Evolutionary conservation across 2,329 filamentous ascomycete genomes (phyloP).

Genomic region (Penicillium verrucosum): DNA sequence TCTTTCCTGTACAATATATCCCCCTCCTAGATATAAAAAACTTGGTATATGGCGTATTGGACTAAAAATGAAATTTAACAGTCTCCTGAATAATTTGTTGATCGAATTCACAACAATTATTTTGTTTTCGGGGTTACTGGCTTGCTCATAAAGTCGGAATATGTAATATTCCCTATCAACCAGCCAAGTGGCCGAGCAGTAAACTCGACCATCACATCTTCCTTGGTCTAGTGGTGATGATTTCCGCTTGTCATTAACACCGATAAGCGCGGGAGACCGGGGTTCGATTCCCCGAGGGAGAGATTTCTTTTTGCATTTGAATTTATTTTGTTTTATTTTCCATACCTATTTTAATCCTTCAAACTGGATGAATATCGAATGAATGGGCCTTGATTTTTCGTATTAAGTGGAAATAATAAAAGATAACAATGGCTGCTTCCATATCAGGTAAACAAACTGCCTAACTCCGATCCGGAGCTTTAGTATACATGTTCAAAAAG

Average conservation of each 20-base stretch:
- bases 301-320: slow-evolving; percentile 25
- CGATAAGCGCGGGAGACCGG: slow-evolving; percentile 37
- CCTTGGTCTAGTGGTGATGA: slow-evolving; percentile 42
- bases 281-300: slow-evolving; percentile 40
- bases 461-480: not conserved
- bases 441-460: not conserved
- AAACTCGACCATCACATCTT: slow-evolving; percentile 24
- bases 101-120: not conserved
- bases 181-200: slow-evolving; percentile 27
- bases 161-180: slow-evolving; percentile 1
- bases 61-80: not conserved
- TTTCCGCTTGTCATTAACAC: slow-evolving; percentile 39
- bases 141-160: not conserved
- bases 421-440: not conserved
- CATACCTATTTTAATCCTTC: not conserved
- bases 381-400: not conserved
- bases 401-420: not conserved
- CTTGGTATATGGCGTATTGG: not conserved
- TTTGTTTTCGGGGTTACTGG: not conserved
- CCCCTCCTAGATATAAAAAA: not conserved
- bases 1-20: not conserved
- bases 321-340: too few relatives aligned
- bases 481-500: not conserved
- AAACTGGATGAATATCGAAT: not conserved
- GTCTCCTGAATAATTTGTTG: not conserved